These are phyloP conservation scores for Starmerella etchellsii DNA, from an alignment of 805 yeast species.

Conservation along the genomic window DNA sequence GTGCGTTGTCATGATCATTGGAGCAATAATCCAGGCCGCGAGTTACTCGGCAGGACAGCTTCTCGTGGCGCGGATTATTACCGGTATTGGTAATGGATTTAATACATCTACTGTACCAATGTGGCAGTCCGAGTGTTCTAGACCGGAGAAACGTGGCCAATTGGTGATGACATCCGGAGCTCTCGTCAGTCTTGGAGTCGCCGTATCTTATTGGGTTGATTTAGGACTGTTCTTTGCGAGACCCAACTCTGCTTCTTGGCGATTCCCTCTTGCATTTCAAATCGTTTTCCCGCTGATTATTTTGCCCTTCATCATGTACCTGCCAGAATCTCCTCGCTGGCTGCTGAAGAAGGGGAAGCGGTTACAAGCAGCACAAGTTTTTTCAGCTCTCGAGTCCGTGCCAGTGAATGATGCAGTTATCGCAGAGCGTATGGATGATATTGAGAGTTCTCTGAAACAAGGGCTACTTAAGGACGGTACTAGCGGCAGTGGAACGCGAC, in stretches of 20 bases:
- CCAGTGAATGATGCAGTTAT: constrained; percentile 8
- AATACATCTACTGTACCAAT: constrained; percentile 65
- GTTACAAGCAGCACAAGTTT: constrained; percentile 33
- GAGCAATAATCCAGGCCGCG: constrained; percentile 44
- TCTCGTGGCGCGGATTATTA: constrained; percentile 50
- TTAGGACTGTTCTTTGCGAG: constrained; percentile 51
- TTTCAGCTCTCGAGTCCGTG: constrained; percentile 32
- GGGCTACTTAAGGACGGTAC: constrained; percentile 8
- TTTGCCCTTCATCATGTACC: constrained; percentile 28
- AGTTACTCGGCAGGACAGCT: constrained; percentile 52
- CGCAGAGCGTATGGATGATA: constrained; percentile 6
- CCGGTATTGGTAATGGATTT: constrained; percentile 61
- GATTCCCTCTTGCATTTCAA: constrained; percentile 55
- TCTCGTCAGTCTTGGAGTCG: constrained; percentile 51
- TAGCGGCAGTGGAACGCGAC: constrained; percentile 21
- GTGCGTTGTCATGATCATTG: constrained; percentile 44
- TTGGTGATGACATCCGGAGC: constrained; percentile 54
- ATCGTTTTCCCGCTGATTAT: constrained; percentile 25
- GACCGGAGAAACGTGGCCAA: constrained; percentile 47
- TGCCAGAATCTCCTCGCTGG: constrained; percentile 84
- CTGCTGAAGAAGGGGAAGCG: constrained; percentile 51
- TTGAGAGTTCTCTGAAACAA: constrained; percentile 10
- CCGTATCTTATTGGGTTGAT: constrained; percentile 58
- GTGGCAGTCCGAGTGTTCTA: constrained; percentile 61
- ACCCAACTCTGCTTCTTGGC: constrained; percentile 46